Evolutionary conservation across 2,329 filamentous ascomycete species (phyloP).

Genomic region (Gyromitra esculenta): DNA sequence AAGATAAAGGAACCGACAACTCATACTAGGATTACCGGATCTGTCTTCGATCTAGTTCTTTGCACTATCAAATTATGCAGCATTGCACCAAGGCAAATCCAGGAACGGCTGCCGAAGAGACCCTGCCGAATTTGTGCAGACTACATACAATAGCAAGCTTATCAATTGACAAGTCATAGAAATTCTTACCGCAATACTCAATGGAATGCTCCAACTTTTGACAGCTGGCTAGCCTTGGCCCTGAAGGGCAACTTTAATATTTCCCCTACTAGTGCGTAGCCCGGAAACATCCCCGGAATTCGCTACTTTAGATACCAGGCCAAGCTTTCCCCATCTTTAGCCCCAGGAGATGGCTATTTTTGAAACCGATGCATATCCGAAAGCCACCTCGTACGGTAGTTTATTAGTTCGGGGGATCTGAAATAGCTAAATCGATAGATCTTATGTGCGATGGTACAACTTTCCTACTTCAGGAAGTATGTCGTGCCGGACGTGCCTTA

Average conservation of each 20-base stretch:
- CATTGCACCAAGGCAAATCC: slow-evolving; percentile 38
- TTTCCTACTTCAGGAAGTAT: slow-evolving; percentile 46
- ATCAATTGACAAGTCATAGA: slow-evolving; percentile 48
- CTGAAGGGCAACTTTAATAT: slow-evolving; percentile 43
- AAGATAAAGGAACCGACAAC: slow-evolving; percentile 37
- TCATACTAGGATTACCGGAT: slow-evolving; percentile 41
- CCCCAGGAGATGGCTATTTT: slow-evolving; percentile 26
- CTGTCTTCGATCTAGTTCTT: slow-evolving; percentile 29
- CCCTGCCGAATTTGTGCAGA: slow-evolving; percentile 19
- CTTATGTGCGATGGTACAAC: slow-evolving; percentile 33
- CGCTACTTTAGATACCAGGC: slow-evolving; percentile 19
- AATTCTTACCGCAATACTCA: slow-evolving; percentile 26
- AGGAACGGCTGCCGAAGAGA: slow-evolving; percentile 46
- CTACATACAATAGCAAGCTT: slow-evolving; percentile 25
- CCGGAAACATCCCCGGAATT: slow-evolving; percentile 37
- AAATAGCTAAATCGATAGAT: slow-evolving; percentile 45
- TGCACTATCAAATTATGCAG: slow-evolving; percentile 19
- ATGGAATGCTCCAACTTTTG: slow-evolving; percentile 34
- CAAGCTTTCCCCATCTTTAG: slow-evolving; percentile 40
- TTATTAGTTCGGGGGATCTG: slow-evolving; percentile 28
- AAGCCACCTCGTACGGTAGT: slow-evolving; percentile 33
- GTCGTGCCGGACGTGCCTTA: slow-evolving; percentile 44
- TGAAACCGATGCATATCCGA: slow-evolving; percentile 35
- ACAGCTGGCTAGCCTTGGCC: slow-evolving; percentile 47
- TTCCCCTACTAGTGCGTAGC: slow-evolving; percentile 19